Conservation (phyloP, 805 yeast genomes). For the Debaryomyces maramus region DNA sequence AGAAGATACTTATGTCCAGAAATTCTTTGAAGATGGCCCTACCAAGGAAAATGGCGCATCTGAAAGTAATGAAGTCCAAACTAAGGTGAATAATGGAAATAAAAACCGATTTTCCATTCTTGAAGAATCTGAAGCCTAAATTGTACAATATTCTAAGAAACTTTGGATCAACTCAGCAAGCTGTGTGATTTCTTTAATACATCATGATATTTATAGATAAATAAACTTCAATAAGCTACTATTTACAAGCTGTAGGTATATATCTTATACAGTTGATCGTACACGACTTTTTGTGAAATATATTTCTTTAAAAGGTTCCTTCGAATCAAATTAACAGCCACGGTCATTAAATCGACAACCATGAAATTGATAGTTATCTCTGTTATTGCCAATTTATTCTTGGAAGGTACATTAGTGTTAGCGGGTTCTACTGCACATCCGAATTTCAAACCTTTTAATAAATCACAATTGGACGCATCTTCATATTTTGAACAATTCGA, state of each 20-base stretch:
- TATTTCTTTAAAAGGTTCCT: neutral
- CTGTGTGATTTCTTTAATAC: no score
- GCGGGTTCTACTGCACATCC: constrained; percentile 2
- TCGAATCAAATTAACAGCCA: neutral
- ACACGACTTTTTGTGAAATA: no score
- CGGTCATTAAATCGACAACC: neutral
- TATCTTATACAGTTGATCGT: no score
- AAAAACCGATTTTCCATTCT: constrained; percentile 36
- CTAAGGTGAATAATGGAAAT: neutral
- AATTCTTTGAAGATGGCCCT: constrained; percentile 24
- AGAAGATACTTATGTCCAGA: constrained; percentile 37
- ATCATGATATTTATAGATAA: no score
- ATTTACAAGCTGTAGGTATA: no score
- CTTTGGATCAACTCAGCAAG: no score
- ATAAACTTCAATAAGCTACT: no score
- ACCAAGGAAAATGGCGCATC: constrained; percentile 11
- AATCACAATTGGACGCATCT: constrained; percentile 31
- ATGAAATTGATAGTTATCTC: constrained; percentile 1
- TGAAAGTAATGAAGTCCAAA: constrained; percentile 3
- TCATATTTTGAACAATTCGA: constrained; percentile 69
- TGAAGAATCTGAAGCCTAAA: constrained; percentile 38
- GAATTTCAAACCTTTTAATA: constrained; percentile 36
- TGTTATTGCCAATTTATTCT: neutral
- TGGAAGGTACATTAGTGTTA: neutral
- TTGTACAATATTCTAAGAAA: neutral